Percentiles rank a stretch among this genome's conserved stretches.
Evolutionary conservation across 2,329 filamentous ascomycete genomes (phyloP).

Genomic region (Alternaria arborescens): DNA sequence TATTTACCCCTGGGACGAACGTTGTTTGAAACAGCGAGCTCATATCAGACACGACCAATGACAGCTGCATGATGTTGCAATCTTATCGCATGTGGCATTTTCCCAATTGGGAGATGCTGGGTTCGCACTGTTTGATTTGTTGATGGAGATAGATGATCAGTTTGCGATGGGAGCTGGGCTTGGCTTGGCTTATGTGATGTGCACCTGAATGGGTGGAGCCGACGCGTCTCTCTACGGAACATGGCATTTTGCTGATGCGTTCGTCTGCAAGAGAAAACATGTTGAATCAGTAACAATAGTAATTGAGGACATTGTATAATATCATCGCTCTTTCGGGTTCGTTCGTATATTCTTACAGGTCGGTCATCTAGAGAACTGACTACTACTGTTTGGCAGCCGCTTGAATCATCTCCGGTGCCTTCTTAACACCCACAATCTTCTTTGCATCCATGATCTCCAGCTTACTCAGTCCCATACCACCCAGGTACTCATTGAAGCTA

Average conservation of each 20-base stretch:
- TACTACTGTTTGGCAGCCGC: constrained; percentile 1
- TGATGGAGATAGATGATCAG: neutral
- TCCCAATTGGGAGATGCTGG: neutral
- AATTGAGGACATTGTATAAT: neutral
- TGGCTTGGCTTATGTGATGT: neutral
- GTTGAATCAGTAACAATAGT: neutral
- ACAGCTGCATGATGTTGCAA: neutral
- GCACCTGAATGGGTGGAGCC: neutral
- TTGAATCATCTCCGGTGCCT: constrained; percentile 37
- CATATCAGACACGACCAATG: constrained; percentile 10
- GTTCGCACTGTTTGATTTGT: neutral
- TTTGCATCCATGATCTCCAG: constrained; percentile 74
- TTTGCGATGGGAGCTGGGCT: neutral
- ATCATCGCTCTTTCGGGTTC: neutral
- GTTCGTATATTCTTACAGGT: neutral
- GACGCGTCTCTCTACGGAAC: neutral
- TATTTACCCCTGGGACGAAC: constrained; percentile 11
- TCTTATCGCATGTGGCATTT: constrained; percentile 3
- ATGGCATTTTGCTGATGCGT: neutral
- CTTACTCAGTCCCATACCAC: constrained; percentile 72
- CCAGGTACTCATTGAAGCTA: constrained; percentile 78
- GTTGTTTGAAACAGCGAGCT: constrained; percentile 15
- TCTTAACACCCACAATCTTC: constrained; percentile 29
- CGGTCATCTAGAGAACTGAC: neutral
- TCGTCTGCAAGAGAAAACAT: neutral